Base-by-base conservation (phyloP, 805 yeast species). In the Cyberlindnera euphorbiiphila region DNA sequence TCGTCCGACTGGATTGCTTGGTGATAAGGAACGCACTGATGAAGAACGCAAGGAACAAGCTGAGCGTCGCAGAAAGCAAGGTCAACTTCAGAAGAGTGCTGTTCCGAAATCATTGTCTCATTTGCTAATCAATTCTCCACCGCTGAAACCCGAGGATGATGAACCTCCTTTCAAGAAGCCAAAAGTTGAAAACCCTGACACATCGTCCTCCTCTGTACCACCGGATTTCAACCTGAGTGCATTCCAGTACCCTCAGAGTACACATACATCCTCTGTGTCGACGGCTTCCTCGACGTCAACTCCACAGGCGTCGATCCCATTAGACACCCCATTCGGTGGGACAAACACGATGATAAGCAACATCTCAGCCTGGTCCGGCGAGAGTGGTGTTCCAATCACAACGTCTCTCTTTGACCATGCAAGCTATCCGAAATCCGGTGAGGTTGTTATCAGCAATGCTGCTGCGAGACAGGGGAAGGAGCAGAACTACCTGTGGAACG, bases 271-370 rank as follows among this genome's bases (percentile, higher is more conserved):
- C 10, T 21, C 24, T 21, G 24, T 11, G 28, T 16, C 31, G 14
- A 32, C 40, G 25, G 36, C 39, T 14, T 40, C 51, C 3, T 34
- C 44, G 25, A 24, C 39, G 13, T 35, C 52, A 23, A 45, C 53
- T 12, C 36, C 50, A 27, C 44, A 40, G 19, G 26, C 49, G 3
- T 13, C 48, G 20, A 15, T 34, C 13, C 48, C 43, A 24, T 33
- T 41, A 6, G 55, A 49, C 17, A 46, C 53, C 6, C 48, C 57
- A 5, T 57, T 54, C 37, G 73, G 71, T 11, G 67, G 79, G 18
- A 72, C 81, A 1, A 75, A 74, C 27, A 70, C 70, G 22, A 76
- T 76, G 83, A 76, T 76, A 49, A 74, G 66, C 50, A 74, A 76
- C 47, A 76, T 76, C 25, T 73, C 79, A 0, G 71, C 70, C 1